Evolutionary conservation across 768 basidiomycete genomes (phyloP), one percentile per base, ranked within the genome.

Genomic region (Cystoderma amianthinum): DNA sequence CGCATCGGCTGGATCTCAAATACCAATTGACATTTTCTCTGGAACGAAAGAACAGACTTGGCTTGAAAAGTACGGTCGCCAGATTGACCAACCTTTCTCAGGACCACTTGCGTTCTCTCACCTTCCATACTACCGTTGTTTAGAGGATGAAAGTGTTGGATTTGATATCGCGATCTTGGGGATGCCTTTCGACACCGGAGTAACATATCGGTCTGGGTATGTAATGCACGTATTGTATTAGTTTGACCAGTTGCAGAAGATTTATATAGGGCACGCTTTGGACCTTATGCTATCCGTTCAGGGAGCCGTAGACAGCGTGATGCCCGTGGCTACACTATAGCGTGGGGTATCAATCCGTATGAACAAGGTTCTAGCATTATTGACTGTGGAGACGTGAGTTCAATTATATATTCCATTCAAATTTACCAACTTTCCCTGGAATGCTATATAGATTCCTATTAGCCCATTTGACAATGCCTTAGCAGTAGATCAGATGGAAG

Each of bases 51-150:
- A 80, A 79, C 54, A 53, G 13, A 74, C 74, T 39, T 88, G 84
- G 84, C 56, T 68, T 5, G 68, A 76, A 41, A 88, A 85, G 58
- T 92, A 88, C 49, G 87, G 86, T n/a, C 53, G 60, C 6, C 82
- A 86, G 47, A 67, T 71, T 15, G 88, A 93, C 60, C 77, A 82
- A 32, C 59, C 70, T 3, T 94, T 88, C 65, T 78, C 84, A 4
- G 91, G 92, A 0, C 83, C 88, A 21, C 68, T 85, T 12, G 71
- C 86, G 0, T 95, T 94, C 65, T 85, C 89, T 15, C 90, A 90
- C 52, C 64, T 89, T 11, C 81, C 86, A 2, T 90, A 88, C 55
- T 50, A 66, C 5, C 74, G 74, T 25, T 91, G 88, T 54, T 65
- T 91, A 28, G 80, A 85, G 46, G 68, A 82, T 47, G 65, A 68